Evolutionary conservation across 163 green algal species (phyloP).

Genomic region (Smithsoniella earleae): DNA sequence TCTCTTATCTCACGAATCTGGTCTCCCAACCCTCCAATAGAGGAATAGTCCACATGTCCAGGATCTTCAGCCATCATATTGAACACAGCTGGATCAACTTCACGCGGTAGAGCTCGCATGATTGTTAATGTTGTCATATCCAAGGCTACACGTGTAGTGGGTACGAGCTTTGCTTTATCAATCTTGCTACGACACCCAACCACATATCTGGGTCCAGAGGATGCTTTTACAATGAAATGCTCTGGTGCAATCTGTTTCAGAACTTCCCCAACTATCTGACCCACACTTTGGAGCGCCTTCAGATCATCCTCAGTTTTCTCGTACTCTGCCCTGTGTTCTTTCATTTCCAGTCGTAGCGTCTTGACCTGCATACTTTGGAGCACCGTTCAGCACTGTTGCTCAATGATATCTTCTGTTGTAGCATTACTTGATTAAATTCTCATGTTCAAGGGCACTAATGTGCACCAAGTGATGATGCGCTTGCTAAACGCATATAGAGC

Average conservation of each 20-base stretch:
- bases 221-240: conserved; percentile 98
- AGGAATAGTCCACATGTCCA: conserved; percentile 92
- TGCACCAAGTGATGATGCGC: no score
- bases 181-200: conserved; percentile 94
- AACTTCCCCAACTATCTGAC: conserved; percentile 99
- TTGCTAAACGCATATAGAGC: no score
- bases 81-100: conserved; percentile 98
- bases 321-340: conserved; percentile 79
- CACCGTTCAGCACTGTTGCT: no score
- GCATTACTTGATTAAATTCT: no score
- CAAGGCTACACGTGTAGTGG: conserved; percentile 88
- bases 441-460: no score
- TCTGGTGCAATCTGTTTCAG: conserved; percentile 95
- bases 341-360: conserved; percentile 68
- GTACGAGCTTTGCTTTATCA: conserved; percentile 83
- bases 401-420: no score
- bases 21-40: conserved; percentile 87
- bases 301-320: conserved; percentile 99
- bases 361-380: background rate
- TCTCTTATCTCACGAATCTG: conserved; percentile 95
- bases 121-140: conserved; percentile 99
- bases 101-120: conserved; percentile 89
- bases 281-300: conserved; percentile 95
- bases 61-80: conserved; percentile 98
- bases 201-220: conserved; percentile 93